Conservation (phyloP, 2,329 filamentous ascomycete genomes). For the Curvularia spicifera region DNA sequence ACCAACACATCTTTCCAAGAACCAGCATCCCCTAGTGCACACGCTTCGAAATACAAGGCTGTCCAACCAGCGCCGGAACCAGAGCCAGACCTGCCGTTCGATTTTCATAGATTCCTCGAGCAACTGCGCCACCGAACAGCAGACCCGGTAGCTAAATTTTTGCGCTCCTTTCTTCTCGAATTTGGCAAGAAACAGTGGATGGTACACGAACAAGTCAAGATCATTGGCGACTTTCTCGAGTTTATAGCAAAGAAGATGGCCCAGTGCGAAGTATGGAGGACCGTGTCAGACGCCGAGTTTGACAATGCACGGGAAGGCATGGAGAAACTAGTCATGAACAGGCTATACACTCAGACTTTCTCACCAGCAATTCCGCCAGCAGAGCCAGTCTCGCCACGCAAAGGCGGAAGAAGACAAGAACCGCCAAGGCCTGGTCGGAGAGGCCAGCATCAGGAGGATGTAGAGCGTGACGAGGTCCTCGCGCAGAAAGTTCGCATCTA, state of each 20-base stretch:
- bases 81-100: conserved; percentile 87
- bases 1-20: conserved; percentile 43
- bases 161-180: conserved; percentile 91
- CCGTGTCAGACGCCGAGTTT: conserved; percentile 94
- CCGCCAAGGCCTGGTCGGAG: conserved; percentile 77
- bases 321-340: conserved; percentile 99
- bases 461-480: conserved; percentile 94
- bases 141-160: conserved; percentile 94
- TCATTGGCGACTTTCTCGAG: conserved; percentile 92
- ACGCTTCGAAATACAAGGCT: conserved; percentile 62
- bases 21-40: conserved; percentile 42
- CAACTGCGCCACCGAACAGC: conserved; percentile 95
- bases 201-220: conserved; percentile 99
- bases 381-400: conserved; percentile 73
- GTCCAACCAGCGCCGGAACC: conserved; percentile 61
- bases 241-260: conserved; percentile 99
- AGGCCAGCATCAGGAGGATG: conserved; percentile 97
- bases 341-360: conserved; percentile 93
- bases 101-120: conserved; percentile 96
- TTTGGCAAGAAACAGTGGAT: conserved; percentile 99
- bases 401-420: conserved; percentile 66
- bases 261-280: conserved; percentile 93
- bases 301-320: conserved; percentile 98
- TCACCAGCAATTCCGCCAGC: conserved; percentile 89
- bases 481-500: conserved; percentile 98